These are phyloP conservation scores for Blumeriella jaapii DNA, from an alignment of 2,329 filamentous ascomycete species.

Conservation along the genomic window DNA sequence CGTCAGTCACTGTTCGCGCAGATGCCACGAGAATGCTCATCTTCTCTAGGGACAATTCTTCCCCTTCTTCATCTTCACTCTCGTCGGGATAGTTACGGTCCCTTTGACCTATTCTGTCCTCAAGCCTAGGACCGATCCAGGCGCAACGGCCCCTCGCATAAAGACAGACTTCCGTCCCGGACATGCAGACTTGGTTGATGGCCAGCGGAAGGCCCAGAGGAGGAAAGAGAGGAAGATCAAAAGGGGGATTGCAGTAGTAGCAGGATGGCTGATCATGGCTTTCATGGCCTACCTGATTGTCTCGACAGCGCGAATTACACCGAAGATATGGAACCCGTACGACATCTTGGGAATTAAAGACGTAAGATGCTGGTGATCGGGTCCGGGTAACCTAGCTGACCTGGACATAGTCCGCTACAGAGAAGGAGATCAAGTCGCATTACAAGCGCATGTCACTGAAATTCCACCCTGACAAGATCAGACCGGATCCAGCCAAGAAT, in stretches of 20 bases:
- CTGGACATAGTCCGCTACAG: conserved; percentile 53
- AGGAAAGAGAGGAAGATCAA: conserved; percentile 83
- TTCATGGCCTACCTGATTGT: conserved; percentile 88
- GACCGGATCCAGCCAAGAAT: conserved; percentile 75
- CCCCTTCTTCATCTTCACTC: conserved; percentile 94
- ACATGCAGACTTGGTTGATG: conserved; percentile 73
- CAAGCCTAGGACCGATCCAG: conserved; percentile 63
- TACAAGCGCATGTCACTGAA: conserved; percentile 81
- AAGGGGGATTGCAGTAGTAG: conserved; percentile 61
- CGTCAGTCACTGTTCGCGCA: no score
- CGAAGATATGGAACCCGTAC: conserved; percentile 93
- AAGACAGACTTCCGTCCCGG: conserved; percentile 69
- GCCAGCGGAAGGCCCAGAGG: conserved; percentile 75
- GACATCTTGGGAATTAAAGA: conserved; percentile 81
- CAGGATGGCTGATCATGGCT: conserved; percentile 74
- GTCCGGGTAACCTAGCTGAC: conserved; percentile 14
- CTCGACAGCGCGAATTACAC: conserved; percentile 57
- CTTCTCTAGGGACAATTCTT: conserved; percentile 83
- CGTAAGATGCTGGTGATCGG: conserved; percentile 34
- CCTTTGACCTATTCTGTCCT: conserved; percentile 84
- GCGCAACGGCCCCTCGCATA: conserved; percentile 73
- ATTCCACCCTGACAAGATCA: conserved; percentile 87
- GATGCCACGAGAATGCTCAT: no score
- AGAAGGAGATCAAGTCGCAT: conserved; percentile 84
- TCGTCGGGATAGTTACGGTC: conserved; percentile 76